Conservation (phyloP, 2,329 filamentous ascomycete species). For the Nothophaeocryptopus gaeumannii region DNA sequence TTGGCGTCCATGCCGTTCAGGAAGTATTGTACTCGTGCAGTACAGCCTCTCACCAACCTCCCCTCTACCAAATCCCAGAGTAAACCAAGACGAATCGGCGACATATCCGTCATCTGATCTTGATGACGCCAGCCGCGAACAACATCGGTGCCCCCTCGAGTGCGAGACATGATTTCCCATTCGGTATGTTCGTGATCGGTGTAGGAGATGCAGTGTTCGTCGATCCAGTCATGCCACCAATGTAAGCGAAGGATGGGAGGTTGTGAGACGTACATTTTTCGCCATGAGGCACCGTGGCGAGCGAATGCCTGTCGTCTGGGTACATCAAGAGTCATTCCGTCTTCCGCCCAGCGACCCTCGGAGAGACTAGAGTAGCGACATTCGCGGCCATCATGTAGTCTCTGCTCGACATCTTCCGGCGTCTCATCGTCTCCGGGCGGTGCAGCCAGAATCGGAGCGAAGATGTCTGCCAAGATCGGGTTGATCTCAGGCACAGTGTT, state of each 20-base stretch:
- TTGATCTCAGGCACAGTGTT: not conserved
- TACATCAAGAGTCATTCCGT: constrained; percentile 1
- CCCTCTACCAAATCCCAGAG: constrained; percentile 2
- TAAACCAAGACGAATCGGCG: not conserved
- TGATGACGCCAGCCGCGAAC: constrained; percentile 1
- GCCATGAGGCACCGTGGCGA: constrained; percentile 15
- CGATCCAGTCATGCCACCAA: constrained; percentile 19
- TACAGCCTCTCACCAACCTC: not conserved
- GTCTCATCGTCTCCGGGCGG: not conserved
- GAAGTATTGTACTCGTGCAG: constrained; percentile 1
- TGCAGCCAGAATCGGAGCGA: constrained; percentile 3
- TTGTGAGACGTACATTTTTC: constrained; percentile 16
- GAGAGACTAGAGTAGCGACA: not conserved
- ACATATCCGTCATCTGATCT: not conserved
- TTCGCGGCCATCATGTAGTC: not conserved
- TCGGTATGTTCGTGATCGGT: not conserved
- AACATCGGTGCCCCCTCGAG: not conserved
- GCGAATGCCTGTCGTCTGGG: constrained; percentile 10
- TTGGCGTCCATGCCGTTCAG: not conserved
- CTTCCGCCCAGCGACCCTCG: constrained; percentile 9
- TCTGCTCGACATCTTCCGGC: not conserved
- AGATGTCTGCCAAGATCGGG: constrained; percentile 4
- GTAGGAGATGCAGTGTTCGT: not conserved
- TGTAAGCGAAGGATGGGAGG: constrained; percentile 11
- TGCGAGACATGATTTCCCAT: not conserved